phyloP scores from a whole-genome alignment of 805 yeast genomes.

The Saccharomyces jurei region DNA sequence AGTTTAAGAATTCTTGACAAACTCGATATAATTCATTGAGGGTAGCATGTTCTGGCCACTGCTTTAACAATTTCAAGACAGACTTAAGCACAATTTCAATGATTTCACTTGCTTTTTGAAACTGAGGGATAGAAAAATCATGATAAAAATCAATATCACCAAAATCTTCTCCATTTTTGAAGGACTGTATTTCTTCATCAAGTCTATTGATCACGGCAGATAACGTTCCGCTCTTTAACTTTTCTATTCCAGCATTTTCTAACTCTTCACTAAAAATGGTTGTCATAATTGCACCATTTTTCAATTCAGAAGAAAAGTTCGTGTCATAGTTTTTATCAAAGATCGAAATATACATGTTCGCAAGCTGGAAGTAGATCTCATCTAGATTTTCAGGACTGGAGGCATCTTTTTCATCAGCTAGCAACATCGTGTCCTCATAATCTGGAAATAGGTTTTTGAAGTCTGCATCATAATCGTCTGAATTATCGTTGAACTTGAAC shows the following conservation, averaged over 20 bases:
- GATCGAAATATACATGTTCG: conserved; percentile 39
- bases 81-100: conserved; percentile 38
- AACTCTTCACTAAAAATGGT: conserved; percentile 22
- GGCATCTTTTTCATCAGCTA: conserved; percentile 15
- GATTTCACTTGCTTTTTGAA: conserved; percentile 47
- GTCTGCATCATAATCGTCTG: conserved; percentile 68
- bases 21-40: conserved; percentile 57
- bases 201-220: conserved; percentile 32
- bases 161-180: conserved; percentile 15
- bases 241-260: conserved; percentile 16
- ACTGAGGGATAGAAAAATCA: conserved; percentile 53
- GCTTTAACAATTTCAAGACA: conserved; percentile 40
- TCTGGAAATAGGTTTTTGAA: conserved; percentile 81
- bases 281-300: conserved; percentile 35
- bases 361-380: conserved; percentile 41
- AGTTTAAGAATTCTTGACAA: conserved; percentile 55
- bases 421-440: conserved; percentile 48
- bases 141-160: conserved; percentile 50
- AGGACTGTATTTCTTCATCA: conserved; percentile 27
- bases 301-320: conserved; percentile 28
- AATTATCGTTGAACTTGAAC: conserved; percentile 56
- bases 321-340: conserved; percentile 27
- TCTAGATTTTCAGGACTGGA: conserved; percentile 29
- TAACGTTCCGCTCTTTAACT: conserved; percentile 26
- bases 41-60: conserved; percentile 96